Evolutionary conservation across 2,329 filamentous ascomycete genomes (phyloP), one percentile per base, ranked within the genome.

Genomic region (Didymella arachidicola): DNA sequence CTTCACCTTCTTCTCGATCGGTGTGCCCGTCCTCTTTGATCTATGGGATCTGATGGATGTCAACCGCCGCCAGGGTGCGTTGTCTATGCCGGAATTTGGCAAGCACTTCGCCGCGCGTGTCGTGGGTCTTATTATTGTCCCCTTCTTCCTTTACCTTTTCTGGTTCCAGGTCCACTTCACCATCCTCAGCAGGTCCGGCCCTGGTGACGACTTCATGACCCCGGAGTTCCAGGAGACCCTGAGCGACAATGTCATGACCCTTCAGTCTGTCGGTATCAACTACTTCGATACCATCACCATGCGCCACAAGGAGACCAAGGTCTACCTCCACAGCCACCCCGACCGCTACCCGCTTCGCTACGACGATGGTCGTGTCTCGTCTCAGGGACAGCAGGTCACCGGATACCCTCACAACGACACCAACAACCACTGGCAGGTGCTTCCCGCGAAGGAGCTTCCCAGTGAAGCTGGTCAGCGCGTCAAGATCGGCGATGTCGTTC

Each of bases 111-210:
- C 82, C 38, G 95, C 95, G 62, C 91, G 95, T 51, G 86, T 89
- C n/a, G 82, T 96, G 64, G 93, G 91, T 14, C 83, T 99, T 55
- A 92, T 98, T 69, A 77, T 97, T 66, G 86, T 98, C 67, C 95
- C 95, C 14, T 97, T 99, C 83, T 83, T 98, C 72, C 96, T 99
- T 80, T 99, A 99, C 79, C 86, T 99, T 45, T 98, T 99, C 84
- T 99, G 95, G 95, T 99, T 99, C 88, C 95, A 99, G 84, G 93
- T 99, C 29, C 95, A 99, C 81, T 99, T 99, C 78, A 85, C 92
- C 43, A 92, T 99, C 70, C 84, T 99, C 62, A 89, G 82, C 66
- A 86, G 89, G 60, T 98, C 95, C 51, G 95, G 95, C 34, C 94
- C 95, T 43, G 95, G 95, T 53, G 95, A 99, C 74, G 94, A 98